Percentiles rank a stretch among this genome's conserved stretches.
phyloP scores from a whole-genome alignment of 1,284 basidiomycete species.

The Coniferiporia sulphurascens region DNA sequence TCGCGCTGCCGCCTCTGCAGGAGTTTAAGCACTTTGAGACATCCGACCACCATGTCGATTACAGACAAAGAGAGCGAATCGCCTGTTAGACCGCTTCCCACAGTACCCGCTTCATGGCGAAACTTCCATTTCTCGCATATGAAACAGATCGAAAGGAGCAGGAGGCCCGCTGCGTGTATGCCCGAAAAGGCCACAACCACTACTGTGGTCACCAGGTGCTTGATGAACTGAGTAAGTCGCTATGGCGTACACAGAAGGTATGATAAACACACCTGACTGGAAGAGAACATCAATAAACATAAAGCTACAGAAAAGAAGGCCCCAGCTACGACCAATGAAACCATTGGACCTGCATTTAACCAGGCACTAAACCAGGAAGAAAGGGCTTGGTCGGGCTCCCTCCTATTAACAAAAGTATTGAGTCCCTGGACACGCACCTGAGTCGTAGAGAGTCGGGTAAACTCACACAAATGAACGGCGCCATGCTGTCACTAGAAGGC shows the following conservation, averaged over 20 bases:
- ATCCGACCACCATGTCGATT: not conserved
- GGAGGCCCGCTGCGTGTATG: not conserved
- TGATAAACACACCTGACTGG: not conserved
- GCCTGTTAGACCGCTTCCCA: not conserved
- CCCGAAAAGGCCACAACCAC: not conserved
- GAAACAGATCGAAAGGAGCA: not conserved
- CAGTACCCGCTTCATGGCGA: not conserved
- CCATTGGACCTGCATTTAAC: conserved; percentile 4
- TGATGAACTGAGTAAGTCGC: not conserved
- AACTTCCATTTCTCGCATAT: conserved; percentile 6
- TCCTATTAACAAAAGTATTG: not conserved
- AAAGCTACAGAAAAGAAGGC: conserved; percentile 4
- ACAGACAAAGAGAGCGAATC: not conserved
- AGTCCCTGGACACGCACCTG: no score
- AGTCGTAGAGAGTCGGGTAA: not conserved
- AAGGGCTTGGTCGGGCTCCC: not conserved
- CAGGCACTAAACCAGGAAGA: not conserved
- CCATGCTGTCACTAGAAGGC: conserved; percentile 9
- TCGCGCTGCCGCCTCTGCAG: not conserved
- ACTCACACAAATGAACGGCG: conserved; percentile 4
- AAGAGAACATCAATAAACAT: not conserved
- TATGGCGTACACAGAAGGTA: no score
- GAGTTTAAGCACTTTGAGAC: not conserved
- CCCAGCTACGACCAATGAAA: conserved; percentile 5
- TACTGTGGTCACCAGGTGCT: not conserved